Evolutionary conservation across 352 stramenopile species (phyloP).

Genomic region (Plasmopara halstedii): DNA sequence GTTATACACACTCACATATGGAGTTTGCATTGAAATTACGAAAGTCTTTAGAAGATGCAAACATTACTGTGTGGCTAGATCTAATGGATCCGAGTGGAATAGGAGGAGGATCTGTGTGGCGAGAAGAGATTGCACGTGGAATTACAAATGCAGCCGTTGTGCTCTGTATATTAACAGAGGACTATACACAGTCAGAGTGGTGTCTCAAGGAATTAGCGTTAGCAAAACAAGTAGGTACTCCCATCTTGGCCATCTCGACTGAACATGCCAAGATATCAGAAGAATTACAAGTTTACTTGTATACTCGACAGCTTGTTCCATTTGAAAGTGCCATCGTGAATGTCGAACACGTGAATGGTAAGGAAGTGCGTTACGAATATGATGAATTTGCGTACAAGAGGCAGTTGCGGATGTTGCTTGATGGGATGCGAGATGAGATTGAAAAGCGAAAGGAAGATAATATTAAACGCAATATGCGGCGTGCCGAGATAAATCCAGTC

Average conservation of each 20-base stretch:
- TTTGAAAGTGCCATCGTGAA: slow-evolving; percentile 63
- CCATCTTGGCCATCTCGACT: slow-evolving; percentile 70
- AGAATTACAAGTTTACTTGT: slow-evolving; percentile 81
- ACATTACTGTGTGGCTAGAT: slow-evolving; percentile 77
- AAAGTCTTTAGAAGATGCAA: slow-evolving; percentile 52
- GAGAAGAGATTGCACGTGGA: slow-evolving; percentile 68
- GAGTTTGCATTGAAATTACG: slow-evolving; percentile 75
- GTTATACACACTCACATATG: slow-evolving; percentile 75
- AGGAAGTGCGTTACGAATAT: slow-evolving; percentile 54
- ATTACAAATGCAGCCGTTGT: slow-evolving; percentile 68
- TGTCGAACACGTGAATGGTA: slow-evolving; percentile 32
- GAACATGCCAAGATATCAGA: slow-evolving; percentile 65
- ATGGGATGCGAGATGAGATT: slow-evolving; percentile 75
- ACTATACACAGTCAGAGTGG: slow-evolving; percentile 72
- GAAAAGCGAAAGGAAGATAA: slow-evolving; percentile 72
- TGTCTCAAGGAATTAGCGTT: slow-evolving; percentile 73
- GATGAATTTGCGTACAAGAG: slow-evolving; percentile 61
- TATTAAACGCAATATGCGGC: slow-evolving; percentile 45
- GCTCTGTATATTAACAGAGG: slow-evolving; percentile 70
- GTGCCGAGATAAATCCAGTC: slow-evolving; percentile 27
- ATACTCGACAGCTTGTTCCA: slow-evolving; percentile 73
- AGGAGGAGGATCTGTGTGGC: slow-evolving; percentile 64
- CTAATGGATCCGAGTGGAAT: slow-evolving; percentile 82
- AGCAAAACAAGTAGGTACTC: slow-evolving; percentile 74
- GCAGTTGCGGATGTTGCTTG: slow-evolving; percentile 59